Percentiles rank a stretch among this genome's conserved stretches.
These are phyloP conservation scores for Trebouxia gelatinosa DNA, from an alignment of 163 green algal genomes.

Conservation along the genomic window DNA sequence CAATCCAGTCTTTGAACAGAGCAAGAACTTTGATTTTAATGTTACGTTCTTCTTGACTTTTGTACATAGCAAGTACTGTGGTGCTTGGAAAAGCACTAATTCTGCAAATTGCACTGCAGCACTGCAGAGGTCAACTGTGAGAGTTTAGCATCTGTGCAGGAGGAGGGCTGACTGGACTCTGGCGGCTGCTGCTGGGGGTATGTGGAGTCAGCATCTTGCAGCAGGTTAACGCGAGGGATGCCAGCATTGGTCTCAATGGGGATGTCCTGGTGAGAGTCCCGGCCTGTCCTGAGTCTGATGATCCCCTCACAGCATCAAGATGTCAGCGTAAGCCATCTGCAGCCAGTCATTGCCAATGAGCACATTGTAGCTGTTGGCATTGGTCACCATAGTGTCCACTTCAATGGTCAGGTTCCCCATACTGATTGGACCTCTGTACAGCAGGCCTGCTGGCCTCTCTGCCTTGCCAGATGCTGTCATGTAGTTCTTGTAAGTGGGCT, in stretches of 20 bases:
- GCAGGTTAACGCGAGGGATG: not conserved
- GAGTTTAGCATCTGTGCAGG: too few relatives aligned
- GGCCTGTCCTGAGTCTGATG: not conserved
- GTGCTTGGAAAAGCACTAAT: too few relatives aligned
- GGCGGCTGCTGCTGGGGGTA: too few relatives aligned
- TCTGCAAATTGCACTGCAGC: too few relatives aligned
- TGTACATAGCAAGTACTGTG: too few relatives aligned
- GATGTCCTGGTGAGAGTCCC: not conserved
- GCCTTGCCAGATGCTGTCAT: not conserved
- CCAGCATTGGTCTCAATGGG: constrained; percentile 2
- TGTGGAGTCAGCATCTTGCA: not conserved
- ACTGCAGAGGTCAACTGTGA: too few relatives aligned
- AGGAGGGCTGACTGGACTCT: too few relatives aligned
- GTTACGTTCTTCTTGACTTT: too few relatives aligned
- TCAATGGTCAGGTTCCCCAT: not conserved
- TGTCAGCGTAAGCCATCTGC: constrained; percentile 1
- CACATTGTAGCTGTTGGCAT: constrained; percentile 12
- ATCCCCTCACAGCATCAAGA: not conserved
- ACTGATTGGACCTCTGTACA: constrained; percentile 3
- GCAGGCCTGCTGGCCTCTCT: constrained; percentile 16
- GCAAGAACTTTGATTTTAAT: too few relatives aligned
- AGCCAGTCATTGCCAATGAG: constrained; percentile 28
- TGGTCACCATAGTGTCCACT: not conserved
- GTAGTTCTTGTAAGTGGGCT: not conserved
- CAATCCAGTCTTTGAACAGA: too few relatives aligned